These are phyloP conservation scores for Amylostereum areolatum DNA, from an alignment of 1,284 basidiomycete genomes.

Conservation along the genomic window DNA sequence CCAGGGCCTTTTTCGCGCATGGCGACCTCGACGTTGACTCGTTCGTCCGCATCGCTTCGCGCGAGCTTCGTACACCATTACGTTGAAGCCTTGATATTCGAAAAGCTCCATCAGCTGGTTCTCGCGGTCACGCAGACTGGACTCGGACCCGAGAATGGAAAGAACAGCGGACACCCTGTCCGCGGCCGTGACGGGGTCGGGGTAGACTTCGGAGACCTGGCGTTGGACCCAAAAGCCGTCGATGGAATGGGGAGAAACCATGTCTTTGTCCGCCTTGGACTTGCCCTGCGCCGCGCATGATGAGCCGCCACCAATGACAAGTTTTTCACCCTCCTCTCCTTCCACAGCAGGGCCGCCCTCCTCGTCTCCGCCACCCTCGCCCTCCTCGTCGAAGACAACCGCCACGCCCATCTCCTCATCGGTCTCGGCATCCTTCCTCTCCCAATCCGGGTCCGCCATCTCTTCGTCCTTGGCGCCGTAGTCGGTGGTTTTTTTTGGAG, in stretches of 20 bases:
- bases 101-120: conserved; percentile 98
- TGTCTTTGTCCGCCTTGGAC: conserved; percentile 65
- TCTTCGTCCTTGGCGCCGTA: conserved; percentile 86
- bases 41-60: conserved; percentile 84
- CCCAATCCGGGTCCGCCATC: conserved; percentile 68
- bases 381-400: conserved; percentile 95
- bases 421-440: conserved; percentile 75
- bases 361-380: conserved; percentile 85
- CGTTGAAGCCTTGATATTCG: conserved; percentile 89
- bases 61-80: conserved; percentile 99
- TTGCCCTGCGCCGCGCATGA: conserved; percentile 39
- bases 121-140: conserved; percentile 89
- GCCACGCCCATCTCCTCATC: conserved; percentile 94
- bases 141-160: conserved; percentile 85
- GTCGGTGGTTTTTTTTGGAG: conserved; percentile 94
- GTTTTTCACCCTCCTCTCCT: conserved; percentile 66
- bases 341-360: conserved; percentile 40
- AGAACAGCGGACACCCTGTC: conserved; percentile 88
- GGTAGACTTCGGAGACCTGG: conserved; percentile 84
- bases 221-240: conserved; percentile 99
- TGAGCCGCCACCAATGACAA: conserved; percentile 56
- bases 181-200: conserved; percentile 91
- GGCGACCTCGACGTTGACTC: conserved; percentile 92
- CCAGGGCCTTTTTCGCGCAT: conserved; percentile 98
- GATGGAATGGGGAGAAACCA: conserved; percentile 85